These are phyloP conservation scores for Fusarium caatingaense DNA, from an alignment of 2,329 filamentous ascomycete genomes.

Conservation along the genomic window DNA sequence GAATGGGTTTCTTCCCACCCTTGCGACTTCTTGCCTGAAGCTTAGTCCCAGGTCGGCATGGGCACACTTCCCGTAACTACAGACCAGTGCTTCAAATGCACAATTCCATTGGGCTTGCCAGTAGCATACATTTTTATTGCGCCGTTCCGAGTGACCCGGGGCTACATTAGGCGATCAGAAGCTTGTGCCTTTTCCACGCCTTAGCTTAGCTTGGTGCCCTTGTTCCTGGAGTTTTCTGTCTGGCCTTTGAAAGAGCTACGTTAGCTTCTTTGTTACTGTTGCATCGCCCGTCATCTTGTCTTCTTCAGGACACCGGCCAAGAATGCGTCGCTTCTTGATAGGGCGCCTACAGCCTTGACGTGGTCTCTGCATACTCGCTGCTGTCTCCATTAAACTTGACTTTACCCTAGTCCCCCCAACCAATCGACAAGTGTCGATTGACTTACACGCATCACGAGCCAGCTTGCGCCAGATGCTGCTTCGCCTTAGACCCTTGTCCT, in stretches of 20 bases:
- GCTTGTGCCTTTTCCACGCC: slow-evolving; percentile 31
- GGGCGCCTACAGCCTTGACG: slow-evolving; percentile 24
- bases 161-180: slow-evolving; percentile 19
- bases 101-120: slow-evolving; percentile 13
- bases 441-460: slow-evolving; percentile 38
- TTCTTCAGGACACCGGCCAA: slow-evolving; percentile 42
- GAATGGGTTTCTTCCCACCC: slow-evolving; percentile 9
- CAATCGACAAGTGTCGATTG: slow-evolving; percentile 34
- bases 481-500: slow-evolving; percentile 31
- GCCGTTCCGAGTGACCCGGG: slow-evolving; percentile 22
- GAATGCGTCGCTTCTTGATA: slow-evolving; percentile 22
- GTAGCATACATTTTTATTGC: slow-evolving; percentile 12
- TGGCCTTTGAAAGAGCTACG: slow-evolving; percentile 12
- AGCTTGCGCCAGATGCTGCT: slow-evolving; percentile 40
- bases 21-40: slow-evolving; percentile 9
- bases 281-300: slow-evolving; percentile 22
- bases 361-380: slow-evolving; percentile 24
- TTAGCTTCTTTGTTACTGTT: slow-evolving; percentile 26
- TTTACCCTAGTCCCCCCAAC: slow-evolving; percentile 23
- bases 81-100: slow-evolving; percentile 1
- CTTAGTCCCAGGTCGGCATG: slow-evolving; percentile 6
- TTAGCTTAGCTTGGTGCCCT: slow-evolving; percentile 12
- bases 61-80: not conserved
- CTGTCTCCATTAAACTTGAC: slow-evolving; percentile 17
- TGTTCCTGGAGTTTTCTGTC: slow-evolving; percentile 28